These are phyloP conservation scores for Globisporangium iwayamae DNA, from an alignment of 352 stramenopile genomes.

Conservation along the genomic window DNA sequence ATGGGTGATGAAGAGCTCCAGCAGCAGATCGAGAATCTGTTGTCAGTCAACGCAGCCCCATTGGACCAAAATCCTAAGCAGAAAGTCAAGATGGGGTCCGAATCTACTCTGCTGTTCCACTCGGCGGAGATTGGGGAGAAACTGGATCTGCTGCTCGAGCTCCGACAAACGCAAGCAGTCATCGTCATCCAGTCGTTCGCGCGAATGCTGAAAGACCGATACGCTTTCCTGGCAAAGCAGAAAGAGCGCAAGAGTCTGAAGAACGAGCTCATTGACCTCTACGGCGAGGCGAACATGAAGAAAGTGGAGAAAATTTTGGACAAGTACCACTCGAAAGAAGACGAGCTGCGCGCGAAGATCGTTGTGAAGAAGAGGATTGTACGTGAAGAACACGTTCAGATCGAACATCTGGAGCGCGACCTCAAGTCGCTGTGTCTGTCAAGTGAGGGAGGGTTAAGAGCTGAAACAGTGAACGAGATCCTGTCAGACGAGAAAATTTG, in stretches of 20 bases:
- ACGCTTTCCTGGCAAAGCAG: conserved; percentile 28
- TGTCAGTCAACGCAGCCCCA: conserved; percentile 8
- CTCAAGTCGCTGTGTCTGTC: conserved; percentile 41
- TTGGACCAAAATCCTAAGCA: neutral
- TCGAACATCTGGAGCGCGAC: conserved; percentile 33
- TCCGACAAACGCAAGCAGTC: conserved; percentile 29
- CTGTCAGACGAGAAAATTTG: conserved; percentile 45
- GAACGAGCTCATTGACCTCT: conserved; percentile 39
- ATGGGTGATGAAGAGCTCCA: conserved; percentile 18
- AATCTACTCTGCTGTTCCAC: conserved; percentile 23
- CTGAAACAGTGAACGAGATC: conserved; percentile 44
- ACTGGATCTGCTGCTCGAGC: conserved; percentile 36
- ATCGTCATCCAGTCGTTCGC: conserved; percentile 36
- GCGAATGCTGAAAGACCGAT: conserved; percentile 31
- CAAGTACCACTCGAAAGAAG: conserved; percentile 40
- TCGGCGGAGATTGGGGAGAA: conserved; percentile 30
- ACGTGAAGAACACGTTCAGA: conserved; percentile 19
- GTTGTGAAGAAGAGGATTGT: conserved; percentile 25
- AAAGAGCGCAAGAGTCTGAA: conserved; percentile 24
- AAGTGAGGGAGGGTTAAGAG: conserved; percentile 26
- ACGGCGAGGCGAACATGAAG: conserved; percentile 24
- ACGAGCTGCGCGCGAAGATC: conserved; percentile 38
- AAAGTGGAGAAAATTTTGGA: conserved; percentile 36
- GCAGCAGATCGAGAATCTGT: conserved; percentile 18
- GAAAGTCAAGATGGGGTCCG: conserved; percentile 17